Evolutionary conservation across 176 grass and related monocot species (phyloP).

Genomic region (Typha latifolia): DNA sequence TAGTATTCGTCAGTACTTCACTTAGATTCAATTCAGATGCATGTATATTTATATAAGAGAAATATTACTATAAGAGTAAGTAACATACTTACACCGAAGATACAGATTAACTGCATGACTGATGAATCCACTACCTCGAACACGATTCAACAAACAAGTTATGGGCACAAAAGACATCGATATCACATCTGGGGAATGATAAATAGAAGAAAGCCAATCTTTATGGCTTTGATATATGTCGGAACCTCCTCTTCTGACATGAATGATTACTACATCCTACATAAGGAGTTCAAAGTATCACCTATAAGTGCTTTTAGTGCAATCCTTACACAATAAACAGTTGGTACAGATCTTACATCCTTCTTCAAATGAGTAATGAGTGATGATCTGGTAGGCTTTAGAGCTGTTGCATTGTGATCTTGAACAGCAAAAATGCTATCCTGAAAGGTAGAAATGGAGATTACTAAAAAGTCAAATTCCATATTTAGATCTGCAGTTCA

Average conservation of each 20-base stretch:
- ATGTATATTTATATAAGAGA: neutral
- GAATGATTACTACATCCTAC: constrained; percentile 51
- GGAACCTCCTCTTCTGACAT: constrained; percentile 66
- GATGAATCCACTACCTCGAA: constrained; percentile 54
- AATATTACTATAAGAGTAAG: neutral
- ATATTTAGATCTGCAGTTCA: too few relatives aligned
- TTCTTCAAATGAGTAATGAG: constrained; percentile 25
- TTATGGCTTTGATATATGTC: constrained; percentile 38
- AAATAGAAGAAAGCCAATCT: constrained; percentile 62
- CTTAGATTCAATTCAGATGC: too few relatives aligned
- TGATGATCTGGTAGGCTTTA: constrained; percentile 32
- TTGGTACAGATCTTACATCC: constrained; percentile 29
- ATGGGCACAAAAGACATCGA: constrained; percentile 77
- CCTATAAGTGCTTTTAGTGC: neutral
- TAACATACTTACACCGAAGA: constrained; percentile 55
- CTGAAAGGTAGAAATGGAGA: constrained; percentile 5
- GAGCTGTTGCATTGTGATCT: constrained; percentile 25
- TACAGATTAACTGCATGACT: constrained; percentile 86
- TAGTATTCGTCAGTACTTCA: too few relatives aligned
- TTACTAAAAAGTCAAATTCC: neutral
- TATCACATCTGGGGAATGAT: constrained; percentile 39
- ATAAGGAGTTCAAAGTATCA: constrained; percentile 6
- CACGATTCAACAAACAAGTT: constrained; percentile 52
- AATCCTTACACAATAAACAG: neutral
- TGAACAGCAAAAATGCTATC: constrained; percentile 14